These are phyloP conservation scores for Linderina pennispora DNA, from an alignment of 192 early-diverging fungal genomes.

Conservation along the genomic window DNA sequence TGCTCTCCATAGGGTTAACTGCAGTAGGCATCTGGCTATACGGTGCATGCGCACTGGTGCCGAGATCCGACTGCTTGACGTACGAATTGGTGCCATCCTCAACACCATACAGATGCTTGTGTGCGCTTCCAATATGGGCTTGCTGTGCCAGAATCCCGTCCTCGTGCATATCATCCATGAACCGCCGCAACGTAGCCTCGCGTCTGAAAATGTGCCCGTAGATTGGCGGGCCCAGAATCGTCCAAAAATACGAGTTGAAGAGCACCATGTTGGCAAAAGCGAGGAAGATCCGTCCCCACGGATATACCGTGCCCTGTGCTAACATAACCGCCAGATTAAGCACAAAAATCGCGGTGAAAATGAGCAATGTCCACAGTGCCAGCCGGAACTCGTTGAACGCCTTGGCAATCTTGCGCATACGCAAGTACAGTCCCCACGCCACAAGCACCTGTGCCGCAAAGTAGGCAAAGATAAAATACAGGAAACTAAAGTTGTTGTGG, in stretches of 20 bases:
- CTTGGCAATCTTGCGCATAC: not conserved
- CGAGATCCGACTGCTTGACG: not conserved
- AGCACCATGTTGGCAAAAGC: not conserved
- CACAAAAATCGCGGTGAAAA: not conserved
- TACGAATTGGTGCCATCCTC: not conserved
- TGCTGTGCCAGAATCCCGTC: not conserved
- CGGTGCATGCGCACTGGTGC: no score
- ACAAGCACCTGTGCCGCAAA: not conserved
- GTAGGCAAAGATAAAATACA: not conserved
- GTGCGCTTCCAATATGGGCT: not conserved
- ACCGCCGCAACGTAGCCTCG: not conserved
- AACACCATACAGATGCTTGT: not conserved
- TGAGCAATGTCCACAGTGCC: not conserved
- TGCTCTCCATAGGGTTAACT: not conserved
- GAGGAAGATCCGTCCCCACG: not conserved
- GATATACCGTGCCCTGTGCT: not conserved
- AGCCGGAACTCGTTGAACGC: not conserved
- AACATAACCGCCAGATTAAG: not conserved
- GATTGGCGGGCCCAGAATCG: not conserved
- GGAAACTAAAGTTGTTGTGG: not conserved
- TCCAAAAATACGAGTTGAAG: not conserved
- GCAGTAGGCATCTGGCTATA: not conserved
- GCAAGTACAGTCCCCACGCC: not conserved
- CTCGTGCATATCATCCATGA: not conserved
- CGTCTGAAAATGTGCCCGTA: not conserved